A percentile compares a stretch with the other conserved stretches of the same genome.
Conservation (phyloP, 495 filamentous ascomycete genomes). For the Tetracladium setigerum region DNA sequence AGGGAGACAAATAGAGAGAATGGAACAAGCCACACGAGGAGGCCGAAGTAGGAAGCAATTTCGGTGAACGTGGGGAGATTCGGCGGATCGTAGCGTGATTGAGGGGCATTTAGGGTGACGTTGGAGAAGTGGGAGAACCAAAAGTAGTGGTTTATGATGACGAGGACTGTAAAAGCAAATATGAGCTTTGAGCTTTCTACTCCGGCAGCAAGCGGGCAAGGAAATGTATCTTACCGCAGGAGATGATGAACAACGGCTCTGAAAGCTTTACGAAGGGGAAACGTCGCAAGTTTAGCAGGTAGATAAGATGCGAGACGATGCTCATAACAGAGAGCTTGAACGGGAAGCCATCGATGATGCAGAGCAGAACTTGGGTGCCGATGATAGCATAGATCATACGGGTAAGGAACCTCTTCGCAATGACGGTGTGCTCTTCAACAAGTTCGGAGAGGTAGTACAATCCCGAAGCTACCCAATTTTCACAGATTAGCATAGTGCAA, state of each 20-base stretch:
- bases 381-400: slow-evolving; percentile 83
- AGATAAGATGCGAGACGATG: slow-evolving; percentile 76
- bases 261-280: slow-evolving; percentile 85
- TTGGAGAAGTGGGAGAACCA: slow-evolving; percentile 93
- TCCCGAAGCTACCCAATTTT: slow-evolving; percentile 63
- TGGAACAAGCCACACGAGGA: slow-evolving; percentile 94
- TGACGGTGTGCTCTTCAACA: slow-evolving; percentile 93
- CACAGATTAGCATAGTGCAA: background rate
- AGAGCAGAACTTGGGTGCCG: slow-evolving; percentile 62
- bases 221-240: slow-evolving; percentile 52
- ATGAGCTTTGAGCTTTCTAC: background rate
- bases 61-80: slow-evolving; percentile 78
- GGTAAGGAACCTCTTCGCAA: slow-evolving; percentile 72
- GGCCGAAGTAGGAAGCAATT: slow-evolving; percentile 90
- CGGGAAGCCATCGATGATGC: slow-evolving; percentile 79
- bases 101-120: slow-evolving; percentile 30
- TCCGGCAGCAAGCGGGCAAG: background rate
- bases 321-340: slow-evolving; percentile 63
- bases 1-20: slow-evolving; percentile 93
- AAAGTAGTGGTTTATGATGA: slow-evolving; percentile 87
- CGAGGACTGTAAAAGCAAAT: slow-evolving; percentile 46
- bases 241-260: slow-evolving; percentile 80
- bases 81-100: slow-evolving; percentile 44
- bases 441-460: slow-evolving; percentile 97
- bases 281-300: slow-evolving; percentile 78